Conservation (phyloP, 768 basidiomycete species). For the Phlebiopsis flavidoalba region DNA sequence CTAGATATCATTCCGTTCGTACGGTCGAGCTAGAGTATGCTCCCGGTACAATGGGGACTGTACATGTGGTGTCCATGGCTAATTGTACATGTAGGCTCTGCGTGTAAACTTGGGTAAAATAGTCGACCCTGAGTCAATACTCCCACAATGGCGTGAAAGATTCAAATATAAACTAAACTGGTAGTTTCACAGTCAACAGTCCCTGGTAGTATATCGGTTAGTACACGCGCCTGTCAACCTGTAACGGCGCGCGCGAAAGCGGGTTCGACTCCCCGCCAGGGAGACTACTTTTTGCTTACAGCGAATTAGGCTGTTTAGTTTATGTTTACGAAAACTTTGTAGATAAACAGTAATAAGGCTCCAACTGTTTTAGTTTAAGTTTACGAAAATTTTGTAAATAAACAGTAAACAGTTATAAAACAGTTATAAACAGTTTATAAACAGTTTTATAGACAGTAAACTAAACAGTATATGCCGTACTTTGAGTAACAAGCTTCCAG, state of each 20-base stretch:
- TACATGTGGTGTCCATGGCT: no score
- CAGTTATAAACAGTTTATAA: background rate
- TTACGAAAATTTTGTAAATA: background rate
- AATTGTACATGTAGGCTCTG: no score
- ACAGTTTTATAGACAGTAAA: background rate
- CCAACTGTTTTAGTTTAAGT: background rate
- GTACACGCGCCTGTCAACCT: slow-evolving; percentile 3
- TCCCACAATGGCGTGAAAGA: no score
- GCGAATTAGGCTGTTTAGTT: background rate
- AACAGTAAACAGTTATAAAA: background rate
- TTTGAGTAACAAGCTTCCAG: background rate
- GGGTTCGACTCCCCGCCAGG: slow-evolving; percentile 30
- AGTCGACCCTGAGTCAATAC: no score
- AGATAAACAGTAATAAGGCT: background rate
- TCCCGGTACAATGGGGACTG: no score
- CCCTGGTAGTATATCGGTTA: slow-evolving; percentile 3
- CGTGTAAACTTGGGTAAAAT: no score
- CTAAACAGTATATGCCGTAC: background rate
- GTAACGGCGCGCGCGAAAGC: slow-evolving; percentile 23
- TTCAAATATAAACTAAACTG: no score
- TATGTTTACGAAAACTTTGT: background rate
- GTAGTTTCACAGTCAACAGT: background rate
- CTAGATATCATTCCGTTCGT: background rate
- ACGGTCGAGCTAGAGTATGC: no score
- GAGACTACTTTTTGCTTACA: slow-evolving; percentile 2